Base-by-base conservation (phyloP, 345 rosid species). In the Combretum micranthum region DNA sequence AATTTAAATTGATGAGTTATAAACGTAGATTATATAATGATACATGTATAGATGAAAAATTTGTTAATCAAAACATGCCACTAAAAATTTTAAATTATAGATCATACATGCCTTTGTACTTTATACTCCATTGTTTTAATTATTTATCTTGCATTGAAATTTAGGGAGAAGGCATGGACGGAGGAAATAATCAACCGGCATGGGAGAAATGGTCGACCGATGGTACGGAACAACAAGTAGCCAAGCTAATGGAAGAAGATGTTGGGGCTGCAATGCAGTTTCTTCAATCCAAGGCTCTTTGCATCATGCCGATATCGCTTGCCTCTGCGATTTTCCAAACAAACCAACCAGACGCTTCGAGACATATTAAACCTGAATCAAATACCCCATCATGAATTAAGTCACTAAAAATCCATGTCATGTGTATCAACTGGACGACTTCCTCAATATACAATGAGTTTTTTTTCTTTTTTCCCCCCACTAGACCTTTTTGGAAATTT, bases 241-340 rank as follows among this genome's bases (percentile, higher is more conserved):
- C 90, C 13, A 81, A 77, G 75, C 75, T 86, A 55, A 86, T 86
- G 90, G 95, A 83, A 77, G 90, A 83, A 75, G 86, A 86, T 47
- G 57, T 83, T 0, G 95, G 95, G 17, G 80, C 90, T 7, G 90
- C 95, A 4, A 83, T 86, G 95, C 95, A 86, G 59, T 76, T 83
- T 59, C 90, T 86, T 63, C 87, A 83, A 60, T 81, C 95, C 37
- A 83, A 86, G 76, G 83, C 90, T 1, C 87, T 83, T 15, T 86
- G 90, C 81, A 74, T 86, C 76, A 83, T 83, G 90, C 90, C 95
- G 13, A 60, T 74, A 42, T 79, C 95, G 0, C 77, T 86, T 0
- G 87, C 95, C 20, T 81, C 85, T 0, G 84, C 87, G 2, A 83
- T 83, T 65, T 83, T 79, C 72, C 68, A 63, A 16, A 59, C 80